Evolutionary conservation across 2,329 filamentous ascomycete genomes (phyloP), one percentile per base, ranked within the genome.

Genomic region (Chaetomium olivaceum): DNA sequence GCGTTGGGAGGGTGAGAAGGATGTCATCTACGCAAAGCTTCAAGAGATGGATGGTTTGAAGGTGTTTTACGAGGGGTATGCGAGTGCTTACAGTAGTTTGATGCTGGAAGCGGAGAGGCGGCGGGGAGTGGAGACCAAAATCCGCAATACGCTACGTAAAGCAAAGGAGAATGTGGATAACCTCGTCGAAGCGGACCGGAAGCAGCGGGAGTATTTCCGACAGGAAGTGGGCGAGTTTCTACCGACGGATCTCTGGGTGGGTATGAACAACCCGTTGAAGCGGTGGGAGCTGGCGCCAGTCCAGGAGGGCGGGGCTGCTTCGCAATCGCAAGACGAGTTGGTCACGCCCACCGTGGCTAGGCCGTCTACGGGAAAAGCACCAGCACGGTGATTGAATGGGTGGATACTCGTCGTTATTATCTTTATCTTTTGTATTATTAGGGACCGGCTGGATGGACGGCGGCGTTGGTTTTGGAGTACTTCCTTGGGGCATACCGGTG

Each of bases 61-160:
- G 12, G 82, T 86, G n/a, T 92, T 97, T 72, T 98, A 97, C 77
- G 90, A 94, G 67, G 89, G 90, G 21, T 99, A 98, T 73, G 83
- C 91, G 23, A 85, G 87, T 61, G 92, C 93, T 0, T 98, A 99
- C 74, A 90, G 92, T 71, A 88, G 89, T 23, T 81, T 99, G 14
- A 84, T 97, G 27, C 83, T 96, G 1, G 95, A 99, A 76, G 89
- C 93, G 6, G 89, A 90, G 61, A 84, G 95, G 27, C 85, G 95
- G 11, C 87, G 87, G 66, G 81, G 84, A 16, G 87, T 91, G 43
- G 91, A 95, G 72, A 87, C 89, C 36, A 88, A 90, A 68, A 89
- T 96, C 61, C 84, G 89, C 70, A 83, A 82, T 52, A 87, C 96
- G 29, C 90, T 93, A 73, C 86, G 86, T 67, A 93, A 93, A 72